phyloP scores from a whole-genome alignment of 116 monocot genomes.

The Iris pallida region DNA sequence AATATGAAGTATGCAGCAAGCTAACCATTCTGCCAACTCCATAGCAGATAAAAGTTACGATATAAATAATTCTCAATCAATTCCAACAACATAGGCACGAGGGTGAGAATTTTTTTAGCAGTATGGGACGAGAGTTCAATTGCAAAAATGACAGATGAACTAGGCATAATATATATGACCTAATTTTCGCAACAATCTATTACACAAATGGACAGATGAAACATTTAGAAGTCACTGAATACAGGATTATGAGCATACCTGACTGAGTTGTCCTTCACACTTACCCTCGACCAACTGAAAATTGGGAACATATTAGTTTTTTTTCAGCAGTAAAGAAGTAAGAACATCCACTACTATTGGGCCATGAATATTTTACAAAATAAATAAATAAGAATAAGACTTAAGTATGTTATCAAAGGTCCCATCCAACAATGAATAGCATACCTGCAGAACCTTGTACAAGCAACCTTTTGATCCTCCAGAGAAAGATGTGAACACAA shows the following conservation, averaged over 20 bases:
- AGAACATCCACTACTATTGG: background rate
- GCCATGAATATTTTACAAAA: background rate
- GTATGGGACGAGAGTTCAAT: no score
- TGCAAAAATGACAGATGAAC: no score
- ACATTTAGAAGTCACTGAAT: conserved; percentile 1
- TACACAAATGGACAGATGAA: background rate
- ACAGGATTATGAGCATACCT: conserved; percentile 31
- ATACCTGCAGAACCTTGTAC: conserved; percentile 58
- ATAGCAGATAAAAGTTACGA: no score
- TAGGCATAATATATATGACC: no score
- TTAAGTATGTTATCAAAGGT: background rate
- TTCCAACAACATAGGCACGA: no score
- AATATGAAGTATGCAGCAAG: no score
- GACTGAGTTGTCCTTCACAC: conserved; percentile 44
- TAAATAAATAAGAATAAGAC: background rate
- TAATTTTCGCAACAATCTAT: no score
- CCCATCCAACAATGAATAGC: background rate
- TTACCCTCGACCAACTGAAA: conserved; percentile 72
- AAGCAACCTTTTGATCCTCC: conserved; percentile 52
- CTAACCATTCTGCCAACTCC: no score
- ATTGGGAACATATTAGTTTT: conserved; percentile 10
- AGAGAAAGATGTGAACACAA: conserved; percentile 49
- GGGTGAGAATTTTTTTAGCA: no score
- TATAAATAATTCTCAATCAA: no score
- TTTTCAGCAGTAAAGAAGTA: background rate